Evolutionary conservation across 805 yeast species (phyloP).

Genomic region (Candida coquimbonensis): DNA sequence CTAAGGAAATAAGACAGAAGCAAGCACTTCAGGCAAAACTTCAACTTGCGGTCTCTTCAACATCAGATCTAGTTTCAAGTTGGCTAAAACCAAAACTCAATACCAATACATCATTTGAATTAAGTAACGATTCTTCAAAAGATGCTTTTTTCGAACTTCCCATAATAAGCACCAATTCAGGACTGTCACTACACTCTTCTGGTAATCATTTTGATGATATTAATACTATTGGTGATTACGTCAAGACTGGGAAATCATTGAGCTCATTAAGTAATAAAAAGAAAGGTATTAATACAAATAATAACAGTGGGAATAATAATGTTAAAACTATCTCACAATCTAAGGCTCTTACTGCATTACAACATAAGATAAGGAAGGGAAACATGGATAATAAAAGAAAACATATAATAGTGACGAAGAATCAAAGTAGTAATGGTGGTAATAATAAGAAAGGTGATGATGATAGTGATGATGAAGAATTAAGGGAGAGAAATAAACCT

Average conservation of each 20-base stretch:
- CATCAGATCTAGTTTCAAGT: constrained; percentile 12
- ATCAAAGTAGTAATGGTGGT: neutral
- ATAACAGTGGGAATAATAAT: neutral
- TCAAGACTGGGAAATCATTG: constrained; percentile 18
- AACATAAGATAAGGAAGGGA: constrained; percentile 18
- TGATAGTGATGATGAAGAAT: constrained; percentile 18
- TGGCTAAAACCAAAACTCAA: constrained; percentile 17
- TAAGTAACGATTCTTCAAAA: constrained; percentile 12
- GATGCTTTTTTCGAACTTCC: constrained; percentile 19
- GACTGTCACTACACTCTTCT: constrained; percentile 7
- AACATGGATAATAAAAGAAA: constrained; percentile 5
- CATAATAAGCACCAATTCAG: constrained; percentile 18
- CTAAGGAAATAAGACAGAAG: constrained; percentile 20
- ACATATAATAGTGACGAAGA: neutral
- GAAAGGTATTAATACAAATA: constrained; percentile 1
- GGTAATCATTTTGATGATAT: constrained; percentile 2
- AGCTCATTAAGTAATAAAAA: constrained; percentile 13
- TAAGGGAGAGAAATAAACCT: constrained; percentile 14
- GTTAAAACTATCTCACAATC: constrained; percentile 11
- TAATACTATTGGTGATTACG: constrained; percentile 23
- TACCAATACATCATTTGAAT: neutral
- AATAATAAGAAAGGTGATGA: neutral
- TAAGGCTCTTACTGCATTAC: constrained; percentile 18
- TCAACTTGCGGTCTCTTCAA: constrained; percentile 15
- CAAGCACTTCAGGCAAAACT: constrained; percentile 20